These are phyloP conservation scores for Brassica nigra DNA, from an alignment of 345 rosid genomes.

Conservation along the genomic window DNA sequence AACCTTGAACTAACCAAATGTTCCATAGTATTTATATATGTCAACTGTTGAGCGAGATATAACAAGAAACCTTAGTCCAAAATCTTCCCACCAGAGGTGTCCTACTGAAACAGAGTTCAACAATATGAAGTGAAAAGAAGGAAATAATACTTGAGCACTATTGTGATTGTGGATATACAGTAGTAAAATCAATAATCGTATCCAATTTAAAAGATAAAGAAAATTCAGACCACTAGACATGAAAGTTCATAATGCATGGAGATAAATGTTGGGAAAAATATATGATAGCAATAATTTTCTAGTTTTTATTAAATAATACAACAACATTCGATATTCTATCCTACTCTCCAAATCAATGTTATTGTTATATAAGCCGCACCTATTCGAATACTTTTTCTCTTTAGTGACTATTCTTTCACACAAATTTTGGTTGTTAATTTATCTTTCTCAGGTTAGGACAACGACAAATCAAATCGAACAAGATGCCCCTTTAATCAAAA, in stretches of 20 bases:
- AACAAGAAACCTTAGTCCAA: background rate
- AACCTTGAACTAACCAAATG: background rate
- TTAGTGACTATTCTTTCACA: slow-evolving; percentile 4
- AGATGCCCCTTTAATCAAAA: background rate
- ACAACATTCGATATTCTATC: background rate
- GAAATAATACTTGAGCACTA: background rate
- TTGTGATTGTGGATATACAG: background rate
- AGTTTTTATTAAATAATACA: background rate
- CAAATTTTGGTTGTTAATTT: background rate
- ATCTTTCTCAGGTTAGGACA: slow-evolving; percentile 31
- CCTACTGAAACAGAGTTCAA: background rate
- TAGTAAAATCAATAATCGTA: background rate
- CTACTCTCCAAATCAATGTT: slow-evolving; percentile 10
- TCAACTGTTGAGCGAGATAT: background rate
- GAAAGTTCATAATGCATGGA: background rate
- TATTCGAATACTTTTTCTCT: background rate
- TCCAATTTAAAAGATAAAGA: background rate
- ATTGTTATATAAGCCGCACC: slow-evolving; percentile 28
- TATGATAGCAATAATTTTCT: background rate
- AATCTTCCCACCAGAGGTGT: background rate
- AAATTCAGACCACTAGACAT: too few species aligned
- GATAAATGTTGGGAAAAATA: background rate
- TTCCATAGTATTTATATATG: background rate
- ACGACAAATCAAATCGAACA: background rate
- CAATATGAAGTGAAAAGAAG: background rate